Conservation (phyloP, 2,329 filamentous ascomycete species). For the Cytospora piceae region DNA sequence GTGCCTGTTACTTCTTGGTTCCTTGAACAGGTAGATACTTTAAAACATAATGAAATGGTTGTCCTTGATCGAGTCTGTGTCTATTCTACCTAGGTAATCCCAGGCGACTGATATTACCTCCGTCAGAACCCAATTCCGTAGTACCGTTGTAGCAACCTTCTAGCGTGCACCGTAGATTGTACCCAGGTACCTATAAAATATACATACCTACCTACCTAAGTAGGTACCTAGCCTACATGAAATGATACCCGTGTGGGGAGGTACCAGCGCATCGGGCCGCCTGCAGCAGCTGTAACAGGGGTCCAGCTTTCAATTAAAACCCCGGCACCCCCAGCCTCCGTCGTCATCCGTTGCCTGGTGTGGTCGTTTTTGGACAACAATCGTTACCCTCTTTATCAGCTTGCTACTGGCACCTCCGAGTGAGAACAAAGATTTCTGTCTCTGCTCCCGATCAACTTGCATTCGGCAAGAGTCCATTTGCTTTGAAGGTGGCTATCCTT, state of each 20-base stretch:
- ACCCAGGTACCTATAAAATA: not conserved
- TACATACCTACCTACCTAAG: not conserved
- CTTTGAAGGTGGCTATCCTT: not conserved
- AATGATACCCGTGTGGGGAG: not conserved
- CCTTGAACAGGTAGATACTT: not conserved
- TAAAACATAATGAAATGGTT: not conserved
- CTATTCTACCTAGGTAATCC: not conserved
- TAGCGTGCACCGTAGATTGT: not conserved
- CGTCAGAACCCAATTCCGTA: not conserved
- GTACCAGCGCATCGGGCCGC: conserved; percentile 18
- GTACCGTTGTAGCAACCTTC: not conserved
- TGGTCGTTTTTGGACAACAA: not conserved
- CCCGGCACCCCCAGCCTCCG: conserved; percentile 2
- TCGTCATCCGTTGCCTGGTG: not conserved
- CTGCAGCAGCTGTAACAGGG: conserved; percentile 9
- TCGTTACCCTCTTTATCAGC: not conserved
- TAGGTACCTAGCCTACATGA: not conserved
- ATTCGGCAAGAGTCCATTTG: not conserved
- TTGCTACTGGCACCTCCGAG: too few species aligned
- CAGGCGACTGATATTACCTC: too few species aligned
- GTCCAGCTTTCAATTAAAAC: conserved; percentile 11
- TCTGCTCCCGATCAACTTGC: not conserved
- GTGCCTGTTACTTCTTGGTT: not conserved
- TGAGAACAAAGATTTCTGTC: not conserved
- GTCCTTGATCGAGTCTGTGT: not conserved